Evolutionary conservation across 2,329 filamentous ascomycete species (phyloP), one percentile per base, ranked within the genome.

Genomic region (Clarireedia sp.): DNA sequence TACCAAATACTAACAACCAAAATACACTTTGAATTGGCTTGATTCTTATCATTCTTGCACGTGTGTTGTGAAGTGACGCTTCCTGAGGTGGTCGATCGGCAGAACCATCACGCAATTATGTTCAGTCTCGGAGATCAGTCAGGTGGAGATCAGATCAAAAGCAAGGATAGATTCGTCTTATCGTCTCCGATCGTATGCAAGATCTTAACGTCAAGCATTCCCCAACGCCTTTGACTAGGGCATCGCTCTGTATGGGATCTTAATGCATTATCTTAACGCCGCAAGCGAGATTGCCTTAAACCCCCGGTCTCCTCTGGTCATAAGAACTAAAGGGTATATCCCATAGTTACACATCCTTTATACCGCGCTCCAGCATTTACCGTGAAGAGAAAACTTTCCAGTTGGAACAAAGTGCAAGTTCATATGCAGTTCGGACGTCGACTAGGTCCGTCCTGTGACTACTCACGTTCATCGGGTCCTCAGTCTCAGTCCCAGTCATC

Each of bases 401-500:
- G n/a, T 10, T 21, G 17, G n/a, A 43, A 43, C 12, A 4, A 33
- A 33, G 29, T 33, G 10, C 29, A 10, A 33, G 29, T 10, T 33
- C 29, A 33, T 33, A 10, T 33, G 29, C 29, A 53, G 19, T 48
- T 24, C 16, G 21, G 21, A 19, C 9, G 33, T 37, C 9, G 16
- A 23, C 10, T 29, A 33, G 12, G 29, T 16, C n/a, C 37, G 6
- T 26, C 29, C 38, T 19, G 5, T 51, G 38, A 37, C n/a, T 40
- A 33, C 21, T 19, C 19, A 36, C 24, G 17, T 7, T 16, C 21
- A 41, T 33, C 26, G 3, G 26, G 5, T 14, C n/a, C 19, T n/a
- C 9, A 23, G 2, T 9, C 24, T 68, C 64, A 69, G 58, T 68
- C 76, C 76, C 77, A 81, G 56, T 81, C 70, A 58, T 69, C 69